Percentiles rank a stretch among this genome's conserved stretches.
Conservation (phyloP, 352 stramenopile genomes). For the Peronospora destructor region DNA sequence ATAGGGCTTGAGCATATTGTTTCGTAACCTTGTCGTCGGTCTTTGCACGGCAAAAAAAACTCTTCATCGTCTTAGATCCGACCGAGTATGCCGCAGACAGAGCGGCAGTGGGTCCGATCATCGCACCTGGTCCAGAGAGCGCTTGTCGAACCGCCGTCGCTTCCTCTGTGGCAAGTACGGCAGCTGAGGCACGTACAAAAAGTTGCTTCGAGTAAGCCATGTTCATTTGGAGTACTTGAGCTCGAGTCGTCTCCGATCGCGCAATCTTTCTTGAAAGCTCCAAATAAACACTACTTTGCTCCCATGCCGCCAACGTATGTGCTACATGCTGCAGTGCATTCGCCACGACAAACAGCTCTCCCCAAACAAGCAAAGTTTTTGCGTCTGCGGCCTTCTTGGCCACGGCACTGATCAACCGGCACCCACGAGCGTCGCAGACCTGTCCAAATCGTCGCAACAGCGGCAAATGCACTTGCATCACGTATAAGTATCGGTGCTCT, state of each 20-base stretch:
- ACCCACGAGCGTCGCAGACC: conserved; percentile 25
- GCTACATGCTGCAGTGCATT: conserved; percentile 45
- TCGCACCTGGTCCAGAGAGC: conserved; percentile 49
- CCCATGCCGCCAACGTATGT: conserved; percentile 41
- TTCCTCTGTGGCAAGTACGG: conserved; percentile 60
- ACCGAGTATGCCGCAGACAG: conserved; percentile 68
- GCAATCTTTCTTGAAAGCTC: conserved; percentile 55
- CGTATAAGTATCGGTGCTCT: conserved; percentile 69
- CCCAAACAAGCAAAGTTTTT: conserved; percentile 12
- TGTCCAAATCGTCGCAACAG: conserved; percentile 37
- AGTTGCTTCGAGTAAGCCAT: conserved; percentile 46
- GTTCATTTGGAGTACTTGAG: conserved; percentile 55
- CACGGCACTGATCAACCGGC: conserved; percentile 10
- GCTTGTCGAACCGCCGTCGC: conserved; percentile 59
- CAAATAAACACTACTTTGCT: conserved; percentile 63
- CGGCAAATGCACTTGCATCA: conserved; percentile 58
- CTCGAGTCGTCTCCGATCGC: conserved; percentile 45
- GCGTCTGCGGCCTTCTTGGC: conserved; percentile 8
- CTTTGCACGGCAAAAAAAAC: conserved; percentile 41
- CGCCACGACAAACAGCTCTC: conserved; percentile 38
- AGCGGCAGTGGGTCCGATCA: conserved; percentile 67
- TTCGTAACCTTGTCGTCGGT: conserved; percentile 15
- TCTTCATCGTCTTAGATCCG: conserved; percentile 67
- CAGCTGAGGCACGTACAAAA: conserved; percentile 44
- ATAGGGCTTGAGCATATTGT: neutral